Evolutionary conservation across 1,139 yeast genomes (phyloP), one percentile per base, ranked within the genome.

Genomic region (Torulaspora globosa): DNA sequence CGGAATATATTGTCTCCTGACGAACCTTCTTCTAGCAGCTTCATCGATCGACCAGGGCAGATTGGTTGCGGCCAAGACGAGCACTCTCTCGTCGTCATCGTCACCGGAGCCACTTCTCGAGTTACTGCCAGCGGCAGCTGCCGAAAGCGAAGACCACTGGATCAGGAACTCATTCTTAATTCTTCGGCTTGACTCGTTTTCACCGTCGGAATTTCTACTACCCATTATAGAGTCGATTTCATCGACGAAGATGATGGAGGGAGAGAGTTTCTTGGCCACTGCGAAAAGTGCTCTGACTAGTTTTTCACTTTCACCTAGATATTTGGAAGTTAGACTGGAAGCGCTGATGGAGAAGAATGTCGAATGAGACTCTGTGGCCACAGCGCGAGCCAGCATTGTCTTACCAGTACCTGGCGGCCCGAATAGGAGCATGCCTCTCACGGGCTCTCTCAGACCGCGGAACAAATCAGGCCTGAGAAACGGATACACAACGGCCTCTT

Each of bases 351-450:
- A 82, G 65, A 92, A 92, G 65, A 92, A 92, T 0, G 97, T 92
- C 1, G 96, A 88, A 53, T 85, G 84, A 11, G 96, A 87, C 68
- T 92, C 97, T 0, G 97, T 90, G 0, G 98, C 98, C 7, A 92
- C 97, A 0, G 98, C 97, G 54, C 97, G 73, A 0, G 97, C 97
- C 57, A 92, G 74, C 97, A 92, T 92, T 0, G 98, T 92, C 59
- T 92, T 92, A 52, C 98, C 98, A 0, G 98, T 92, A 15, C 98
- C 98, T 0, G 98, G 98, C 1, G 98, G 98, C 0, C 98, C 98
- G 71, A 92, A 92, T 28, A 92, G 70, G 23, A 92, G 71, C 96
- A 92, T 90, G 7, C 98, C 98, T 54, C 96, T 72, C 0, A 96
- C 95, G 1, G 98, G 98, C 65, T 92, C 97, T 55, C 98, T 74